Conservation (phyloP, 169 alveolate genomes). For the Plasmodium gonderi region DNA sequence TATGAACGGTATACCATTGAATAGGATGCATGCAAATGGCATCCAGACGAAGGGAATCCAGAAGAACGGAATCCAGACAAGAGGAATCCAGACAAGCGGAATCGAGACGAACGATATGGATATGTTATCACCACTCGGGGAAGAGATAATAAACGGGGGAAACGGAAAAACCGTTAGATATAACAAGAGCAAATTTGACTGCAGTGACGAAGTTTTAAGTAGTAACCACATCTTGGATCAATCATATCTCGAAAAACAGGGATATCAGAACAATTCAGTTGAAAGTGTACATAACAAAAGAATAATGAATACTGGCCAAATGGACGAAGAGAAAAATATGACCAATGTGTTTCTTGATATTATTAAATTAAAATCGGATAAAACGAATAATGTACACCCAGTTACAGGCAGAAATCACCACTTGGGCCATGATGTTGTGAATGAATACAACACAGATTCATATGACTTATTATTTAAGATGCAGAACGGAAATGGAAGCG, state of each 20-base stretch:
- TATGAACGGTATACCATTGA: background rate
- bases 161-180: background rate
- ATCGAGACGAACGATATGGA: background rate
- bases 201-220: background rate
- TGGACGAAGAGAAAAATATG: constrained; percentile 31
- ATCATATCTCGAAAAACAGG: background rate
- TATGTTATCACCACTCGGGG: background rate
- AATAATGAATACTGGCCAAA: background rate
- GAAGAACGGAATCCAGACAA: background rate
- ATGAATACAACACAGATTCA: constrained; percentile 22
- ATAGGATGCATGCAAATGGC: background rate
- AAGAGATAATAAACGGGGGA: background rate
- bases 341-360: constrained; percentile 25
- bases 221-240: background rate
- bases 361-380: constrained; percentile 15
- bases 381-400: background rate
- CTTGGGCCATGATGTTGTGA: background rate
- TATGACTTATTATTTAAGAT: constrained; percentile 32
- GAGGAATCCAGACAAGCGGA: background rate
- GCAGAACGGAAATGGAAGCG: constrained; percentile 13
- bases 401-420: background rate
- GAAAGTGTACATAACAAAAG: background rate
- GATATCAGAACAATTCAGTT: background rate
- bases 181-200: background rate
- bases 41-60: background rate